Evolutionary conservation across 1,139 yeast genomes (phyloP).

Genomic region (Debaryomyces singareniensis): DNA sequence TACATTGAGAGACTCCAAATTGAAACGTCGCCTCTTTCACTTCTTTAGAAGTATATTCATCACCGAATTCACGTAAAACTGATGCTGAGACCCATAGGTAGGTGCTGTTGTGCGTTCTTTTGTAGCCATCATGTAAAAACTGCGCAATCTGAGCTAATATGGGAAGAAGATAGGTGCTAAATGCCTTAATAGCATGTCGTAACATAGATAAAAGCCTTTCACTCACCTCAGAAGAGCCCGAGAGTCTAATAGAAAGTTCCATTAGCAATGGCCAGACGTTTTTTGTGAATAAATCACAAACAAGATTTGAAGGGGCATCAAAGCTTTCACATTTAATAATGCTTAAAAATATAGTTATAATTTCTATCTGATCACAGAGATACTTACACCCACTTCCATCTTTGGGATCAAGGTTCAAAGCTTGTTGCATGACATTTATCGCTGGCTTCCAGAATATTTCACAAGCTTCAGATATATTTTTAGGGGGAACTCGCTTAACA

Average conservation of each 20-base stretch:
- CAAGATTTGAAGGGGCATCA: conserved; percentile 40
- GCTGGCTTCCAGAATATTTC: conserved; percentile 66
- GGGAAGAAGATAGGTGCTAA: conserved; percentile 56
- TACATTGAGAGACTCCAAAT: conserved; percentile 44
- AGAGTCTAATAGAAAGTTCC: conserved; percentile 45
- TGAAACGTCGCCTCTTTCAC: conserved; percentile 38
- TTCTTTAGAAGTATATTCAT: conserved; percentile 39
- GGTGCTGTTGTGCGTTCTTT: conserved; percentile 67
- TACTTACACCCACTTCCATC: conserved; percentile 29
- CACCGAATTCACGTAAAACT: conserved; percentile 71
- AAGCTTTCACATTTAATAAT: conserved; percentile 43
- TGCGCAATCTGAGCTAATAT: conserved; percentile 61
- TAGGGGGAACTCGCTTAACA: conserved; percentile 46
- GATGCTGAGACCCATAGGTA: conserved; percentile 90
- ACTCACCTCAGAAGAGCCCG: conserved; percentile 53
- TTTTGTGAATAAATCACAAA: conserved; percentile 50
- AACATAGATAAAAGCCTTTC: conserved; percentile 71
- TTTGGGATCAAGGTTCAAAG: conserved; percentile 12
- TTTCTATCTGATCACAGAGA: conserved; percentile 68
- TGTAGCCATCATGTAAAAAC: conserved; percentile 61
- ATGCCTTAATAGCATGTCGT: conserved; percentile 62
- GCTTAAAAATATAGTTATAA: conserved; percentile 64
- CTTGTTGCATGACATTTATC: conserved; percentile 38
- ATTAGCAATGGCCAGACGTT: conserved; percentile 54
- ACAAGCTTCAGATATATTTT: conserved; percentile 27